phyloP scores from a whole-genome alignment of 148 eudicot genomes.

The Rhododendron kiyosumense region DNA sequence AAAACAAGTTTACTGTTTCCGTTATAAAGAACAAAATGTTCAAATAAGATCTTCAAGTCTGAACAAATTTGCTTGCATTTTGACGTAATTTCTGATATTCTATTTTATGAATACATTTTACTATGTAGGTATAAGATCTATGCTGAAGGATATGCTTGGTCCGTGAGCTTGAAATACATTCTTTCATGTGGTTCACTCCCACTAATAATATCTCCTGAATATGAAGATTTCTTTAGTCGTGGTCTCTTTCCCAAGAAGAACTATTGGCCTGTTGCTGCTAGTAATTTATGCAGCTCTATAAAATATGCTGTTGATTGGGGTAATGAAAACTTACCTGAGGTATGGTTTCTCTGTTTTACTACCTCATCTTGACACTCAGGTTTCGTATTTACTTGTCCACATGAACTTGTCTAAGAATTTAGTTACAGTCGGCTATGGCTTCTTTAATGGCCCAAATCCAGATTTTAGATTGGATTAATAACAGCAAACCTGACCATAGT shows the following conservation, averaged over 20 bases:
- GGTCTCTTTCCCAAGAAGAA: conserved; percentile 63
- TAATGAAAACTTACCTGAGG: conserved; percentile 49
- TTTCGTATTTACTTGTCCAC: neutral
- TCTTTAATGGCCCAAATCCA: neutral
- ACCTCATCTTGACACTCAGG: conserved; percentile 1
- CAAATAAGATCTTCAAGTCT: neutral
- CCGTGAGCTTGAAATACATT: conserved; percentile 90
- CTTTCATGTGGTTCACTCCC: conserved; percentile 77
- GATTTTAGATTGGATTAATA: neutral
- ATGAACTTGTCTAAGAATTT: neutral
- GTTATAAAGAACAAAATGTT: neutral
- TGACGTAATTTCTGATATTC: neutral
- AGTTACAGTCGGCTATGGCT: neutral
- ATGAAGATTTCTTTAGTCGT: conserved; percentile 79
- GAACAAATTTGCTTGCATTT: neutral
- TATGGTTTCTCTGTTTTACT: conserved; percentile 9
- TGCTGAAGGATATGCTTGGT: conserved; percentile 98
- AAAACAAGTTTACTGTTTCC: neutral
- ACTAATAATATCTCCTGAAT: conserved; percentile 61
- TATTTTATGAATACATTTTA: neutral
- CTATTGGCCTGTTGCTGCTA: conserved; percentile 66
- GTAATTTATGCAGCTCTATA: conserved; percentile 52
- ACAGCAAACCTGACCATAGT: neutral
- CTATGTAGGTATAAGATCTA: conserved; percentile 77
- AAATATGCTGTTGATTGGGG: conserved; percentile 80